A percentile compares a stretch with the other conserved stretches of the same genome.
phyloP scores from a whole-genome alignment of 306 rosid species.

The Medicago arabica region DNA sequence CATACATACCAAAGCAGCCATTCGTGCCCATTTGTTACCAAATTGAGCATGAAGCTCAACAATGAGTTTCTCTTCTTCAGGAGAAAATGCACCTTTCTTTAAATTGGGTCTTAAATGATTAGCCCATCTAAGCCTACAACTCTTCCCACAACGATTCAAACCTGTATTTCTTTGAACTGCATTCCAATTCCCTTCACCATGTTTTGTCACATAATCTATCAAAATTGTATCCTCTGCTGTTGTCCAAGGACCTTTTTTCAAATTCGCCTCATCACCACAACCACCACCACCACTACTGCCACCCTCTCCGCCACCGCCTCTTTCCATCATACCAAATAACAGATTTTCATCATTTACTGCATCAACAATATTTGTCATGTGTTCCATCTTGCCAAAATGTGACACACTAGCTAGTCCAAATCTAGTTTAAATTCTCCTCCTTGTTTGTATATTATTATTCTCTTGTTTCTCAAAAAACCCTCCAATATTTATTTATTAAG shows the following conservation, averaged over 20 bases:
- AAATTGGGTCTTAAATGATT: slow-evolving; percentile 85
- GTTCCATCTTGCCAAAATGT: slow-evolving; percentile 17
- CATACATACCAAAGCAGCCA: slow-evolving; percentile 76
- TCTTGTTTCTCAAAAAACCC: neutral
- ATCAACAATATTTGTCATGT: slow-evolving; percentile 28
- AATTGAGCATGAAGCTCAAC: slow-evolving; percentile 75
- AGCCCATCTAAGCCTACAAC: slow-evolving; percentile 96
- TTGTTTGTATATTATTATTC: neutral
- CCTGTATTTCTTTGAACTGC: slow-evolving; percentile 73
- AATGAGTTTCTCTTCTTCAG: slow-evolving; percentile 79
- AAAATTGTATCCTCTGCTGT: slow-evolving; percentile 74
- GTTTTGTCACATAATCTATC: slow-evolving; percentile 76
- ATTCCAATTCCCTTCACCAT: slow-evolving; percentile 95
- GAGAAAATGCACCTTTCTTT: slow-evolving; percentile 79
- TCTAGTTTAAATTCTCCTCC: neutral
- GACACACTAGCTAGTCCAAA: slow-evolving; percentile 2
- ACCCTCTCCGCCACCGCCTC: neutral
- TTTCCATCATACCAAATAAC: slow-evolving; percentile 13
- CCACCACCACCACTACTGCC: slow-evolving; percentile 16
- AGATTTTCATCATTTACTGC: slow-evolving; percentile 40
- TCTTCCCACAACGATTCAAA: slow-evolving; percentile 84
- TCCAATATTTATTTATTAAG: neutral
- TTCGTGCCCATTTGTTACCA: slow-evolving; percentile 99
- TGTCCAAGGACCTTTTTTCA: slow-evolving; percentile 96
- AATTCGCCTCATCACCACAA: slow-evolving; percentile 26